Evolutionary conservation across 306 rosid genomes (phyloP).

Genomic region (Nissolia schottii): DNA sequence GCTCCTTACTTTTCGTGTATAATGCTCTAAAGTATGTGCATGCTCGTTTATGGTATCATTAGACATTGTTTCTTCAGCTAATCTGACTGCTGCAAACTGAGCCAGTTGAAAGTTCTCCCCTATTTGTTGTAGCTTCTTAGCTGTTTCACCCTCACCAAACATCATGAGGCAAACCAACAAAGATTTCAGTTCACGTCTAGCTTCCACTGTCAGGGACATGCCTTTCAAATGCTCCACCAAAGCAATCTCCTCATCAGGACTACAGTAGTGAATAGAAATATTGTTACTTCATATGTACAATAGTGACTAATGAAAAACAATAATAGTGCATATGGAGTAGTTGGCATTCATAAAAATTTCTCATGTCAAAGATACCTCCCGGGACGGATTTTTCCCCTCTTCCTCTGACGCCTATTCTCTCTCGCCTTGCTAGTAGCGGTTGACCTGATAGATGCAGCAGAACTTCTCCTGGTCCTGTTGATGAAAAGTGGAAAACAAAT

Average conservation of each 20-base stretch:
- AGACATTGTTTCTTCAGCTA: slow-evolving; percentile 73
- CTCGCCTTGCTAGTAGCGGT: slow-evolving; percentile 76
- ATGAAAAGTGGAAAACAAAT: slow-evolving; percentile 29
- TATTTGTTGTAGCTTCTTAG: slow-evolving; percentile 73
- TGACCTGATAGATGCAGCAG: slow-evolving; percentile 57
- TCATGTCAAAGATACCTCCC: slow-evolving; percentile 67
- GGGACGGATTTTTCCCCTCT: slow-evolving; percentile 93
- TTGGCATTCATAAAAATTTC: not conserved
- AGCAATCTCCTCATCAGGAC: slow-evolving; percentile 91
- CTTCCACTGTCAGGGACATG: slow-evolving; percentile 65
- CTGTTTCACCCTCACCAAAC: slow-evolving; percentile 80
- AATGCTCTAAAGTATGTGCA: slow-evolving; percentile 69
- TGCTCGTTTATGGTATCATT: slow-evolving; percentile 60
- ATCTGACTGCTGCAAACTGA: slow-evolving; percentile 74
- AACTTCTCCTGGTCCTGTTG: slow-evolving; percentile 70
- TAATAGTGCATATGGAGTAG: not conserved
- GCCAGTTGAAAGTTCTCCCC: slow-evolving; percentile 79
- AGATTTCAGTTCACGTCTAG: slow-evolving; percentile 69
- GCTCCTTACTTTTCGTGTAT: slow-evolving; percentile 40
- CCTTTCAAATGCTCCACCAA: slow-evolving; percentile 86
- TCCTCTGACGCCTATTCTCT: slow-evolving; percentile 79
- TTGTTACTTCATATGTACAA: not conserved
- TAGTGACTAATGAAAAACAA: not conserved
- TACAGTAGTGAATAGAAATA: slow-evolving; percentile 34
- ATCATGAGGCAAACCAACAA: slow-evolving; percentile 66